Evolutionary conservation across 345 rosid species (phyloP).

Genomic region (Laguncularia racemosa): DNA sequence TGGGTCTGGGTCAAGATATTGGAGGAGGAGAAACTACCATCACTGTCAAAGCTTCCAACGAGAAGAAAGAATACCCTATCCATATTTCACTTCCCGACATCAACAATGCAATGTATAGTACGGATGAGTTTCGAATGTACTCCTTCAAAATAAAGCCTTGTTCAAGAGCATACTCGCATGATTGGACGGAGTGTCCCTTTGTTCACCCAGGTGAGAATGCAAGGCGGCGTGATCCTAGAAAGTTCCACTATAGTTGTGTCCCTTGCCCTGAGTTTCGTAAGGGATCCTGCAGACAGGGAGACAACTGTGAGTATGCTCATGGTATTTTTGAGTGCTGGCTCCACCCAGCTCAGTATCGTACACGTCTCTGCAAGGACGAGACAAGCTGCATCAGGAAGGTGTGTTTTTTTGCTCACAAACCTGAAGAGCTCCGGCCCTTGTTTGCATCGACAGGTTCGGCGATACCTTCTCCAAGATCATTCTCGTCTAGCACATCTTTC

Average conservation of each 20-base stretch:
- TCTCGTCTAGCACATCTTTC: conserved; percentile 34
- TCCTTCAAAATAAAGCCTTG: conserved; percentile 88
- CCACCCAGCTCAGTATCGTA: conserved; percentile 93
- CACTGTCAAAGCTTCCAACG: conserved; percentile 27
- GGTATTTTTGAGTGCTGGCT: conserved; percentile 97
- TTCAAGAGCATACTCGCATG: conserved; percentile 94
- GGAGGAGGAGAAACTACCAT: conserved; percentile 32
- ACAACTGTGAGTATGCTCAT: conserved; percentile 84
- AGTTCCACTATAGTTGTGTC: conserved; percentile 83
- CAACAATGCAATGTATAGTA: conserved; percentile 70
- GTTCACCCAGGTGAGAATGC: conserved; percentile 98
- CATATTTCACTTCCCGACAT: conserved; percentile 86
- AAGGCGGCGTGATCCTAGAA: conserved; percentile 86
- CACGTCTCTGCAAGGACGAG: conserved; percentile 85
- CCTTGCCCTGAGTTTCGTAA: conserved; percentile 93
- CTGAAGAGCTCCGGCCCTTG: conserved; percentile 79
- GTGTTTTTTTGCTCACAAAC: conserved; percentile 93
- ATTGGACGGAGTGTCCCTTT: conserved; percentile 96
- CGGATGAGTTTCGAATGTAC: conserved; percentile 92
- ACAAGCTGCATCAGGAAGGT: conserved; percentile 65
- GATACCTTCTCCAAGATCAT: conserved; percentile 70
- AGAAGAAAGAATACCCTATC: conserved; percentile 80
- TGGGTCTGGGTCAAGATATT: conserved; percentile 14
- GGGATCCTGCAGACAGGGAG: conserved; percentile 82
- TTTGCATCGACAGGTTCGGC: conserved; percentile 84